A percentile compares a stretch with the other conserved stretches of the same genome.
Evolutionary conservation across 352 stramenopile genomes (phyloP).

Genomic region (Phytophthora macrochlamydospora): DNA sequence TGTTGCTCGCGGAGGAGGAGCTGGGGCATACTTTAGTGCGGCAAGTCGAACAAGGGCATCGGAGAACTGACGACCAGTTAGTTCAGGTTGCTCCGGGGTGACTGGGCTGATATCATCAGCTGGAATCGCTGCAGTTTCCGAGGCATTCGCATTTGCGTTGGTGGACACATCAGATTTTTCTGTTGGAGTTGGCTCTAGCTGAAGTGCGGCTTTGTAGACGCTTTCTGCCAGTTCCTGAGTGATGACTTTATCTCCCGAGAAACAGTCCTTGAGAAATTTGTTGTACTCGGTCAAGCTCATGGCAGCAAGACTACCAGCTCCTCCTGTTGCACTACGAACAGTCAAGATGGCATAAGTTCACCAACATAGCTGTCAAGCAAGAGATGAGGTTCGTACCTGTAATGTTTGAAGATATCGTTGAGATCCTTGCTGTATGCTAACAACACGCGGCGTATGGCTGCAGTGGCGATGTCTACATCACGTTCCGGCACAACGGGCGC

Average conservation of each 20-base stretch:
- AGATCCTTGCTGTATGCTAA: conserved; percentile 75
- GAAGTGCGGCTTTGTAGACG: conserved; percentile 48
- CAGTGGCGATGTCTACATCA: conserved; percentile 55
- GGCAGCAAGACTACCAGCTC: conserved; percentile 64
- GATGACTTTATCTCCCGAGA: conserved; percentile 51
- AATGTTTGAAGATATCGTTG: conserved; percentile 86
- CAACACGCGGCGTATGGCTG: conserved; percentile 58
- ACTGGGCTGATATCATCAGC: not conserved
- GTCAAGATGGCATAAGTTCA: not conserved
- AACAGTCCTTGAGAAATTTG: conserved; percentile 79
- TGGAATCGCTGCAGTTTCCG: not conserved
- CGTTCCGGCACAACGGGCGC: conserved; percentile 57
- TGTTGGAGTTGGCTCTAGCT: not conserved
- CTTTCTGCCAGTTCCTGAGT: conserved; percentile 45
- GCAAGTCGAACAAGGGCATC: conserved; percentile 66
- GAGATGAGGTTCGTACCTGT: conserved; percentile 43
- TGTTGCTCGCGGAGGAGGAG: conserved; percentile 18
- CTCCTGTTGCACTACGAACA: conserved; percentile 53
- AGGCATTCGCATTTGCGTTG: not conserved
- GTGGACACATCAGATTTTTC: not conserved
- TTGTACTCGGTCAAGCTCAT: conserved; percentile 78
- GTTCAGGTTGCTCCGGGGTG: conserved; percentile 37
- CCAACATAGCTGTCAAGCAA: not conserved
- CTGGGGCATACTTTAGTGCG: conserved; percentile 49
- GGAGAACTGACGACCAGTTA: conserved; percentile 69